Evolutionary conservation across 495 filamentous ascomycete genomes (phyloP).

Genomic region (Aspergillus cavernicola): DNA sequence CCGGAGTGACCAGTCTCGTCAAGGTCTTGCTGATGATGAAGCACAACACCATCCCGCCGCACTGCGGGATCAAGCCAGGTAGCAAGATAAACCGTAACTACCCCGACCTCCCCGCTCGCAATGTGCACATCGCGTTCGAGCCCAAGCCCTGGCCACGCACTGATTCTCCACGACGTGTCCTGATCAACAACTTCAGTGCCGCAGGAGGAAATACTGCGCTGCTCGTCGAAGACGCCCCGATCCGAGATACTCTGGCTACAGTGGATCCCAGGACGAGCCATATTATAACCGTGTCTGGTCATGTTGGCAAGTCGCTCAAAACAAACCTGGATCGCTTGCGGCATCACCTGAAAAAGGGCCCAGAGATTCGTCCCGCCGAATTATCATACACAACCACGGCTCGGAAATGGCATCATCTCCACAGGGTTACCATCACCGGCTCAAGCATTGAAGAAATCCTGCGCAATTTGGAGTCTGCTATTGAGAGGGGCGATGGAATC

Average conservation of each 20-base stretch:
- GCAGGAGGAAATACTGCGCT: conserved; percentile 42
- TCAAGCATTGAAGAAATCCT: background rate
- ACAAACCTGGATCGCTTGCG: background rate
- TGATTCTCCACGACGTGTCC: background rate
- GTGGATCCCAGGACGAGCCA: background rate
- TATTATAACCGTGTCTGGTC: background rate
- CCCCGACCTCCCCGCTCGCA: conserved; percentile 22
- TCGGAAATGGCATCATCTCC: conserved; percentile 13
- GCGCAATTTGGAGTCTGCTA: background rate
- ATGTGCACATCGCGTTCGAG: conserved; percentile 2
- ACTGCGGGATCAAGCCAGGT: conserved; percentile 39
- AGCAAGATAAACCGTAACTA: conserved; percentile 32
- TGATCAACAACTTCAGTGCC: conserved; percentile 41
- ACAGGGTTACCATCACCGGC: background rate
- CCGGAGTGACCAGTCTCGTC: conserved; percentile 29
- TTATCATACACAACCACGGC: conserved; percentile 26
- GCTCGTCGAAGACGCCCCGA: conserved; percentile 37
- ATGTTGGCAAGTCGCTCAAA: background rate
- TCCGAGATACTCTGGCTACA: background rate
- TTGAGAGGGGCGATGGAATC: background rate
- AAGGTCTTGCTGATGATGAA: conserved; percentile 32
- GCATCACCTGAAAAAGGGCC: background rate
- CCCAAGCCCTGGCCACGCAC: background rate
- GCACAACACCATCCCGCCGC: conserved; percentile 27
- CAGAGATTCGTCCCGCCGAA: conserved; percentile 12